A percentile compares a stretch with the other conserved stretches of the same genome.
Evolutionary conservation across 106 monocot genomes (phyloP).

Genomic region (Dendrobium chrysotoxum): DNA sequence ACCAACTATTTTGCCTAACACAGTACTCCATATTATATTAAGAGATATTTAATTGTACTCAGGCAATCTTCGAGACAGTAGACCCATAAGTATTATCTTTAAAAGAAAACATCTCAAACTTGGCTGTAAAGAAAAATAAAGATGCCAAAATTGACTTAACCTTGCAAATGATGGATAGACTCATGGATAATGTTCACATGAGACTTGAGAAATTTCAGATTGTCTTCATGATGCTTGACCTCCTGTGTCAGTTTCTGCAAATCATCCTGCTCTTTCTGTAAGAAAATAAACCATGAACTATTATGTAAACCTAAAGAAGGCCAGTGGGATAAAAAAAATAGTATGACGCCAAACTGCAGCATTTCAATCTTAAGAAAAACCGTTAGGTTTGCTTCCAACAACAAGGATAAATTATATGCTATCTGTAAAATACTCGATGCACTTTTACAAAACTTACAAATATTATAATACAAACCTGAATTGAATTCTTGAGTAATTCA

Average conservation of each 20-base stretch:
- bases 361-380: neutral
- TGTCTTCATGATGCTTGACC: constrained; percentile 73
- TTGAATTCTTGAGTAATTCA: constrained; percentile 9
- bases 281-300: neutral
- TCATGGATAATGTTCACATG: constrained; percentile 35
- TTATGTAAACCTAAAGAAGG: neutral
- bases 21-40: neutral
- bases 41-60: neutral
- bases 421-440: neutral
- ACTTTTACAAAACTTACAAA: neutral
- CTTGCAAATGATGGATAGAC: constrained; percentile 39
- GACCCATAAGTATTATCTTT: no score
- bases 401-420: neutral
- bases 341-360: neutral
- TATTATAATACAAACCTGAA: constrained; percentile 6
- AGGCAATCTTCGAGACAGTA: neutral
- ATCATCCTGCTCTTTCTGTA: constrained; percentile 55
- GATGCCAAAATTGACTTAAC: constrained; percentile 10
- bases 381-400: neutral
- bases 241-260: constrained; percentile 56
- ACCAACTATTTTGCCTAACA: neutral
- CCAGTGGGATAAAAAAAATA: neutral
- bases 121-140: neutral
- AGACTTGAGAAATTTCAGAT: constrained; percentile 48
- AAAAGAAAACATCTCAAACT: neutral